Evolutionary conservation across 139 green algal species (phyloP).

Genomic region (Nannochloris sp.): DNA sequence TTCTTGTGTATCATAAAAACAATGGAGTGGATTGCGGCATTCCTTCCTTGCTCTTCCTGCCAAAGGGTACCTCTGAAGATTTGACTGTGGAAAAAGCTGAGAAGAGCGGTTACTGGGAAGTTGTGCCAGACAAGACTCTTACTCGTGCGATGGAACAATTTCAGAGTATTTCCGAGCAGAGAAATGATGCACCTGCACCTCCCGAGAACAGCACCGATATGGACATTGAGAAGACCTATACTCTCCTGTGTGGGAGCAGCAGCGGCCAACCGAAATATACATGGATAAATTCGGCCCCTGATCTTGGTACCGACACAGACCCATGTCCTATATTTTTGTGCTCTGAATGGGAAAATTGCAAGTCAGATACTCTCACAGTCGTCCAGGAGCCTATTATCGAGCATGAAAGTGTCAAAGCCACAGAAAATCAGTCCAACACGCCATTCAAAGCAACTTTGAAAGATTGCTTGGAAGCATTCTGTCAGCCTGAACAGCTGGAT

Average conservation of each 20-base stretch:
- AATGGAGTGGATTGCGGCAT: not conserved
- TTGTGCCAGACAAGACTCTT: not conserved
- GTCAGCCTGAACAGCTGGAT: slow-evolving; percentile 69
- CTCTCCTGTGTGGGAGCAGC: not conserved
- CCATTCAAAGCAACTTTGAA: slow-evolving; percentile 4
- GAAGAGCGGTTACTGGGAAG: slow-evolving; percentile 3
- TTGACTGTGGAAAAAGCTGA: not conserved
- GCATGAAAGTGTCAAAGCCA: not conserved
- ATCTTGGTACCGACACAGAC: not conserved
- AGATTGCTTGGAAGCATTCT: slow-evolving; percentile 44
- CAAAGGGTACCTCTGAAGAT: not conserved
- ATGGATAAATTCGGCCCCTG: not conserved
- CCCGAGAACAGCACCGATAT: not conserved
- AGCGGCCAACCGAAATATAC: not conserved
- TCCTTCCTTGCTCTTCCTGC: not conserved
- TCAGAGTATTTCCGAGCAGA: not conserved
- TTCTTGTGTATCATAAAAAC: not conserved
- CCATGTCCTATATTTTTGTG: not conserved
- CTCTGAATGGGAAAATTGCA: not conserved
- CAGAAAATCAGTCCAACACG: not conserved
- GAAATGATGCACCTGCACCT: too few relatives aligned
- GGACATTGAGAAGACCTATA: not conserved
- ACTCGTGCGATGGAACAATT: not conserved
- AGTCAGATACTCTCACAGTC: not conserved
- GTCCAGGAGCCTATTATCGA: not conserved